A percentile compares a stretch with the other conserved stretches of the same genome.
phyloP scores from a whole-genome alignment of 208 protist genomes.

The Herpetomonas samuelpessoai region DNA sequence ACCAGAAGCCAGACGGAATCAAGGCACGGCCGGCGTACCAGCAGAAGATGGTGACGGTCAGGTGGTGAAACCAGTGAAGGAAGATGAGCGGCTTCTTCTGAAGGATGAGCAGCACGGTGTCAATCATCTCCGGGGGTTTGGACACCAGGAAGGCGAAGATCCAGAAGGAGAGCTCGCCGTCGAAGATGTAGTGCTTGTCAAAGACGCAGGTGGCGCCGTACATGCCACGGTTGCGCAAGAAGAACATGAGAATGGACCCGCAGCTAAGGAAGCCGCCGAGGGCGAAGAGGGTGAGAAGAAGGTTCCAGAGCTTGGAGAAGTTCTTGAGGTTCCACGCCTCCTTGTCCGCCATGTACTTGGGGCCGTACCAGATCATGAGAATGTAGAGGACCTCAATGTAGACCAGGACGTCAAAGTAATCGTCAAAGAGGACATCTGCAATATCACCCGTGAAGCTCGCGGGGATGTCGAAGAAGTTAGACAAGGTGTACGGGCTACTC shows the following conservation, averaged over 20 bases:
- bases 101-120: conserved; percentile 70
- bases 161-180: conserved; percentile 33
- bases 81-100: conserved; percentile 78
- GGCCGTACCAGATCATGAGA: conserved; percentile 54
- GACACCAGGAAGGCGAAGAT: conserved; percentile 62
- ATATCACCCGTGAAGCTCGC: conserved; percentile 33
- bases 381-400: conserved; percentile 51
- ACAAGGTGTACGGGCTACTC: conserved; percentile 11
- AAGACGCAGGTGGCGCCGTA: conserved; percentile 49
- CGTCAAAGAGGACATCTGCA: conserved; percentile 33
- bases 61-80: conserved; percentile 92
- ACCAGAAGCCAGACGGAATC: conserved; percentile 59
- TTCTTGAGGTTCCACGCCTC: conserved; percentile 43
- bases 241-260: conserved; percentile 23
- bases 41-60: conserved; percentile 85
- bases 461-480: conserved; percentile 35
- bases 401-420: conserved; percentile 55
- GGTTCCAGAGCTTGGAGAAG: conserved; percentile 78
- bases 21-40: conserved; percentile 59
- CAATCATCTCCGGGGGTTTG: conserved; percentile 78
- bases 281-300: conserved; percentile 75
- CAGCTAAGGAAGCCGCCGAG: conserved; percentile 31
- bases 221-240: conserved; percentile 27
- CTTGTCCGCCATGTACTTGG: conserved; percentile 63
- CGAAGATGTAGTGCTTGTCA: conserved; percentile 38